Evolutionary conservation across 345 rosid species (phyloP).

Genomic region (Kandelia obovata): DNA sequence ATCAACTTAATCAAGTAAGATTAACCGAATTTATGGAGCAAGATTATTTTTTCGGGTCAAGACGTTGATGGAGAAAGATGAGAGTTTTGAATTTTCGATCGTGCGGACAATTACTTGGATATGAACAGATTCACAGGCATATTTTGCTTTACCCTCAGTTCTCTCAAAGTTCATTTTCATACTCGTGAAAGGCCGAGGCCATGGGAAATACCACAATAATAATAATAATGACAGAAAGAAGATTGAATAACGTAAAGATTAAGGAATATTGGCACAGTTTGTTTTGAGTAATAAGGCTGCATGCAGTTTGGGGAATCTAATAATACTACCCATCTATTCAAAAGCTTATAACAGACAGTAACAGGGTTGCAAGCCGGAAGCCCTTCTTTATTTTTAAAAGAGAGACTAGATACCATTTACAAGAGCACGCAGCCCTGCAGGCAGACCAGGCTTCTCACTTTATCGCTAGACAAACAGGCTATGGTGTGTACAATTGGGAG

Average conservation of each 20-base stretch:
- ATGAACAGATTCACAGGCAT: neutral
- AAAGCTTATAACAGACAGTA: conserved; percentile 9
- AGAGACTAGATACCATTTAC: conserved; percentile 4
- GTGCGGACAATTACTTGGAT: neutral
- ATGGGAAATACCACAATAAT: neutral
- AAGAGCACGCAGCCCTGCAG: conserved; percentile 25
- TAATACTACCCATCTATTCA: conserved; percentile 6
- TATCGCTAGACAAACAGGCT: neutral
- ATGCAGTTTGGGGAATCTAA: conserved; percentile 20
- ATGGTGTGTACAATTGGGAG: too few relatives aligned
- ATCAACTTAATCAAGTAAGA: too few relatives aligned
- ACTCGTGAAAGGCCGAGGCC: neutral
- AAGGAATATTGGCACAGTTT: conserved; percentile 3
- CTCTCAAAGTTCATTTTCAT: neutral
- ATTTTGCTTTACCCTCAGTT: neutral
- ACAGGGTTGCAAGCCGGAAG: conserved; percentile 9
- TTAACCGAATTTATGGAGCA: too few relatives aligned
- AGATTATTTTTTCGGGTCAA: too few relatives aligned
- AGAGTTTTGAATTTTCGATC: too few relatives aligned
- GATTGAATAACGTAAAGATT: neutral
- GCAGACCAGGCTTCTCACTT: conserved; percentile 12
- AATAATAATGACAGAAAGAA: conserved; percentile 10
- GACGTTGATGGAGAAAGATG: too few relatives aligned
- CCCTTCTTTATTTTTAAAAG: neutral
- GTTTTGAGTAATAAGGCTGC: conserved; percentile 17